These are phyloP conservation scores for Paramecium sonneborni DNA, from an alignment of 73 alveolate species.

Conservation along the genomic window DNA sequence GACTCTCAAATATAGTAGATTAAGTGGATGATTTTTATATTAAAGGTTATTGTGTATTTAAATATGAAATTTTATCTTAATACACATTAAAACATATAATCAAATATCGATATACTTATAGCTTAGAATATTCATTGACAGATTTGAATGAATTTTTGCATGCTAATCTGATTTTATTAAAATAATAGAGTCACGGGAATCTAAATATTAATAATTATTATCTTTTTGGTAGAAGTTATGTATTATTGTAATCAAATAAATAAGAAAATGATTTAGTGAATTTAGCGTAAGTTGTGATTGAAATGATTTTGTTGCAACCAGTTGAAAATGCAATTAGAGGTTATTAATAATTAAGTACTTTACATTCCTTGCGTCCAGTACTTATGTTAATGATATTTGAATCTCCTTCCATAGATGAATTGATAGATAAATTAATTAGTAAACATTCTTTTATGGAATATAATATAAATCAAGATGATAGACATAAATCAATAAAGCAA, in stretches of 20 bases:
- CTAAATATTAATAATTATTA: not conserved
- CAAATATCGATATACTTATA: not conserved
- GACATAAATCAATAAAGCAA: not conserved
- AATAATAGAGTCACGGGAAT: not conserved
- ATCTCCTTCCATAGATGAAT: not conserved
- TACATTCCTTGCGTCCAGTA: not conserved
- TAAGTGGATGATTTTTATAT: not conserved
- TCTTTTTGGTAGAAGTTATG: not conserved
- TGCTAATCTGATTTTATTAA: not conserved
- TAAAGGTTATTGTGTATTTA: not conserved
- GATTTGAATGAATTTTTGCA: not conserved
- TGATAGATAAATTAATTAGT: not conserved
- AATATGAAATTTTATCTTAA: not conserved
- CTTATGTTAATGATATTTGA: not conserved
- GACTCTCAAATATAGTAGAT: constrained; percentile 29
- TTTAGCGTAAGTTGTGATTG: not conserved
- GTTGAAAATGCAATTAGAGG: not conserved
- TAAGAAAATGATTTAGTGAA: not conserved
- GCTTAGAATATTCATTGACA: not conserved
- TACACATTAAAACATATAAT: not conserved
- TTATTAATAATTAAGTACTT: not conserved
- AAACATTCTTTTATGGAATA: not conserved
- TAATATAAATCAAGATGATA: not conserved
- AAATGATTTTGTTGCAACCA: not conserved
- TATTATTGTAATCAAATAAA: not conserved